Conservation (phyloP, 352 stramenopile genomes). For the Phytophthora fragariae region DNA sequence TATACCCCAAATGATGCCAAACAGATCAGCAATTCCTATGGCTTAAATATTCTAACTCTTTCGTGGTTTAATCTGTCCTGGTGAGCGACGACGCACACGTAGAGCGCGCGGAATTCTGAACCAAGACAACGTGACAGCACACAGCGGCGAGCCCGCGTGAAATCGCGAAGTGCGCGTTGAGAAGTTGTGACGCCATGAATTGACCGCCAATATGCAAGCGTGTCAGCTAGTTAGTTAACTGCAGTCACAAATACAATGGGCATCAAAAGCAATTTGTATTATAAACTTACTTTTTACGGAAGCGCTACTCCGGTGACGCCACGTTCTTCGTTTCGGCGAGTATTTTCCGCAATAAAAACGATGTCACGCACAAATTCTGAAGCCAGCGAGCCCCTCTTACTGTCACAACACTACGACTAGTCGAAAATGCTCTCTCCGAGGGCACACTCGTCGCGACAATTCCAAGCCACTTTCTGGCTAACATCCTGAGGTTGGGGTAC, state of each 20-base stretch:
- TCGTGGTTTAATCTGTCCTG: too few relatives aligned
- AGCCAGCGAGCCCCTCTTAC: constrained; percentile 15
- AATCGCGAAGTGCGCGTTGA: too few relatives aligned
- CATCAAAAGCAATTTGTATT: not conserved
- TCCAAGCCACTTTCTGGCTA: constrained; percentile 9
- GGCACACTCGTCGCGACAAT: constrained; percentile 24
- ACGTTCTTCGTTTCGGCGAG: not conserved
- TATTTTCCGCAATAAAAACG: constrained; percentile 19
- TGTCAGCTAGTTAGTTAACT: not conserved
- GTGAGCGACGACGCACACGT: too few relatives aligned
- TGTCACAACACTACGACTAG: constrained; percentile 17
- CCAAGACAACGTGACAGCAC: too few relatives aligned
- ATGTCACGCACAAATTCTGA: constrained; percentile 14
- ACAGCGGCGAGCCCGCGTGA: too few relatives aligned
- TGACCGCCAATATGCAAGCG: not conserved
- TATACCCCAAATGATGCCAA: too few relatives aligned
- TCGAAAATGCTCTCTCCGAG: constrained; percentile 29
- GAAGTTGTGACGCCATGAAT: not conserved
- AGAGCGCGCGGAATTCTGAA: too few relatives aligned
- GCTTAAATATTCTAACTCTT: too few relatives aligned
- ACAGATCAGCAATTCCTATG: too few relatives aligned
- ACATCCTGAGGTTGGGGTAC: not conserved
- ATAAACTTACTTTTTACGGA: not conserved
- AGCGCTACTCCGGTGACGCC: not conserved
- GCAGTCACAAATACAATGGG: not conserved